phyloP scores from a whole-genome alignment of 352 stramenopile species.

The Phytophthora brassicae region DNA sequence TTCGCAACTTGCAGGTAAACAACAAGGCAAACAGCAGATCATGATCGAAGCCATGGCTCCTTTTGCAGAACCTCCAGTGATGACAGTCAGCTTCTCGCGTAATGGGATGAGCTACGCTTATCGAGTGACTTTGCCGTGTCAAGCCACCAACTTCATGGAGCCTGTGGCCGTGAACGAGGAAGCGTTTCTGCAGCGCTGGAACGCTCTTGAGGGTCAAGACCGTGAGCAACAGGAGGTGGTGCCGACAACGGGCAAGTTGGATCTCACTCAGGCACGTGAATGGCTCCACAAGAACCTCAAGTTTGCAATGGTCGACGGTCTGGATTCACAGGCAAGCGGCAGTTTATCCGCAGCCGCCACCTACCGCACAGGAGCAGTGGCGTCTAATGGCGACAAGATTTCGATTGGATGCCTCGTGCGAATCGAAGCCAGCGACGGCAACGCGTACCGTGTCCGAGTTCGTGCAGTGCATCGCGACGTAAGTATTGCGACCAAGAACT shows the following conservation, averaged over 20 bases:
- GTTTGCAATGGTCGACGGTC: constrained; percentile 82
- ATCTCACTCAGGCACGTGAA: constrained; percentile 78
- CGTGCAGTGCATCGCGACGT: constrained; percentile 90
- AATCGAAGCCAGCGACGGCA: constrained; percentile 88
- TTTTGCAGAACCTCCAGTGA: constrained; percentile 87
- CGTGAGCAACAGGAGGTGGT: constrained; percentile 93
- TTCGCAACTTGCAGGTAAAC: constrained; percentile 77
- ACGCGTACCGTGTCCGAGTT: constrained; percentile 89
- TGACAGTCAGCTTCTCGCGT: constrained; percentile 88
- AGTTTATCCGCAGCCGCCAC: constrained; percentile 90
- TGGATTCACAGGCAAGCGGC: constrained; percentile 71
- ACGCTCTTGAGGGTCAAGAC: constrained; percentile 89
- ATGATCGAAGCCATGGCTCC: constrained; percentile 92
- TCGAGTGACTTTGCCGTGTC: constrained; percentile 76
- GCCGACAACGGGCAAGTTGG: constrained; percentile 71
- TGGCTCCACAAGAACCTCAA: constrained; percentile 90
- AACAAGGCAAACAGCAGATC: constrained; percentile 92
- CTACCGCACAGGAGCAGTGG: constrained; percentile 90
- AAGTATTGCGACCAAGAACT: constrained; percentile 70
- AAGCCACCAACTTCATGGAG: constrained; percentile 92
- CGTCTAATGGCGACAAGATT: constrained; percentile 91
- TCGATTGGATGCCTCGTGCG: constrained; percentile 93
- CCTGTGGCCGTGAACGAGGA: constrained; percentile 87
- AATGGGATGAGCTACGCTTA: constrained; percentile 72
- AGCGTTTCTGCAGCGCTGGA: constrained; percentile 94